A percentile compares a stretch with the other conserved stretches of the same genome.
These are phyloP conservation scores for Wickerhamiella musiphila DNA, from an alignment of 805 yeast genomes.

Conservation along the genomic window DNA sequence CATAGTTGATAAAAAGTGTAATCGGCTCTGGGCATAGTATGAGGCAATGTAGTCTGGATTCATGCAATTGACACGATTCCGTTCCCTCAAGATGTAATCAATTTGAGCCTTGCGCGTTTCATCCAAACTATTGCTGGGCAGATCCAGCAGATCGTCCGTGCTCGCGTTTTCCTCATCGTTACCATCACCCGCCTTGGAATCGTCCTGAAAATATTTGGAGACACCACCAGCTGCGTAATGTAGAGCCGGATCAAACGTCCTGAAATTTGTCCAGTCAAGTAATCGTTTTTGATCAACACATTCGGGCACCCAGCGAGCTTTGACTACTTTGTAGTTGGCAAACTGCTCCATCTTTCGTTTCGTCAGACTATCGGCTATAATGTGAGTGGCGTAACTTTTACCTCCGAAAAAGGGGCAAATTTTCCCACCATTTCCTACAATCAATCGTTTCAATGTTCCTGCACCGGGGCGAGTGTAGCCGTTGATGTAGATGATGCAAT, in stretches of 20 bases:
- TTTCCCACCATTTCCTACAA: slow-evolving; percentile 65
- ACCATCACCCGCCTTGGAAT: background rate
- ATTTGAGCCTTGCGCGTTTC: too few relatives aligned
- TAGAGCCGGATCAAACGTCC: slow-evolving; percentile 25
- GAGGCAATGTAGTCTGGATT: slow-evolving; percentile 57
- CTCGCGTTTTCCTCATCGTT: slow-evolving; percentile 3
- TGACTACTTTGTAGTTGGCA: slow-evolving; percentile 53
- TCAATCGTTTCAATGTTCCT: slow-evolving; percentile 47
- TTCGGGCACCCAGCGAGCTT: slow-evolving; percentile 67
- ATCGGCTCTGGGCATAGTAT: slow-evolving; percentile 65
- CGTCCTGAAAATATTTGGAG: background rate
- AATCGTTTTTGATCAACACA: slow-evolving; percentile 32
- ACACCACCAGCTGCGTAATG: background rate
- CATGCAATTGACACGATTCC: slow-evolving; percentile 25
- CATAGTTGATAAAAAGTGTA: slow-evolving; percentile 82
- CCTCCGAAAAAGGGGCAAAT: slow-evolving; percentile 51
- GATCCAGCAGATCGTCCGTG: slow-evolving; percentile 7
- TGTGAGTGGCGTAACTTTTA: slow-evolving; percentile 67
- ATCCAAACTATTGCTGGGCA: too few relatives aligned
- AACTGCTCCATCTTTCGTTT: slow-evolving; percentile 56
- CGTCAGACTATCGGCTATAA: slow-evolving; percentile 63
- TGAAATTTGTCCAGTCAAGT: slow-evolving; percentile 56
- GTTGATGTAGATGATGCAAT: slow-evolving; percentile 60
- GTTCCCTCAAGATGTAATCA: slow-evolving; percentile 8
- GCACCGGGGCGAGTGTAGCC: slow-evolving; percentile 81